Percentiles rank a stretch among this genome's conserved stretches.
phyloP scores from a whole-genome alignment of 116 monocot species.

The Iris pallida region DNA sequence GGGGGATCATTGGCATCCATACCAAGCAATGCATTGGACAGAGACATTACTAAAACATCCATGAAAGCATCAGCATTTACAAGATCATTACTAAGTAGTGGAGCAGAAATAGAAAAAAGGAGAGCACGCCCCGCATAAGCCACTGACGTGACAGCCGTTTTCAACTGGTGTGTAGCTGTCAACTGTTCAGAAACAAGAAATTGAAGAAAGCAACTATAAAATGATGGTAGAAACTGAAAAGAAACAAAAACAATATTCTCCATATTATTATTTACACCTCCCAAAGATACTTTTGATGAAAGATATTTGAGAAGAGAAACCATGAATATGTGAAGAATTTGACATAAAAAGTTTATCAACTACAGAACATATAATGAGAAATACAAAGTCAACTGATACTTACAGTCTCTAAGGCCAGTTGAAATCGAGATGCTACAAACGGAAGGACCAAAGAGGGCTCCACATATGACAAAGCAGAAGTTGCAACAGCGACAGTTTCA shows the following conservation, averaged over 20 bases:
- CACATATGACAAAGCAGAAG: slow-evolving; percentile 90
- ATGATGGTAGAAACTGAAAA: no score
- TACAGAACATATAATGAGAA: not conserved
- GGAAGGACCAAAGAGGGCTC: slow-evolving; percentile 95
- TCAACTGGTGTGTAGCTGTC: slow-evolving; percentile 98
- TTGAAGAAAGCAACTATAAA: not conserved
- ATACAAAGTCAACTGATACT: slow-evolving; percentile 29
- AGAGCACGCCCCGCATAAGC: slow-evolving; percentile 81
- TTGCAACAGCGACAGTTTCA: slow-evolving; percentile 80
- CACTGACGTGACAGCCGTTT: slow-evolving; percentile 86
- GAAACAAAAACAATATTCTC: no score
- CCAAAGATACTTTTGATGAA: not conserved
- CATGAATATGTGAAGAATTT: not conserved
- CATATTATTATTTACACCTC: not conserved
- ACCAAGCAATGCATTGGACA: slow-evolving; percentile 95
- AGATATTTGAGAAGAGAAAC: not conserved
- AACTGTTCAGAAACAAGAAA: slow-evolving; percentile 39
- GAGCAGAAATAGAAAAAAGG: slow-evolving; percentile 49
- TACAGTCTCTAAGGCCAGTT: slow-evolving; percentile 88
- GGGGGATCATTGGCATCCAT: slow-evolving; percentile 99
- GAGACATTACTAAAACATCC: slow-evolving; percentile 55
- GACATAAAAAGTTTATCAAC: not conserved
- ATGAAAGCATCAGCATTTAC: slow-evolving; percentile 24
- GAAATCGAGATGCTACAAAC: slow-evolving; percentile 80
- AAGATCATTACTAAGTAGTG: slow-evolving; percentile 21